Evolutionary conservation across 257 asterid genomes (phyloP), one percentile per base, ranked within the genome.

Genomic region (Voacanga thouarsii): DNA sequence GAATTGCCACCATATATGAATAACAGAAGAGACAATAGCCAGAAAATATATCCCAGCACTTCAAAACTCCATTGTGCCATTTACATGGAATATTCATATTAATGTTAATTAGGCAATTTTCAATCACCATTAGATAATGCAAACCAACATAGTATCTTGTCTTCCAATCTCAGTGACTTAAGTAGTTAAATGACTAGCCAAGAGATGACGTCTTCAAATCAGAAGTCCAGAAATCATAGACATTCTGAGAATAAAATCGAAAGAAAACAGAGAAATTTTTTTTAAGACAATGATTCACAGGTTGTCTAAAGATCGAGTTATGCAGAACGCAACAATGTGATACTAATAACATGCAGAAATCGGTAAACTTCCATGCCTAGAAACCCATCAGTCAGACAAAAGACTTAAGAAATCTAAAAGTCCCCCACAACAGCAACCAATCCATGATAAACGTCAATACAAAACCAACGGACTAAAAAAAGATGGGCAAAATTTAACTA

Each of bases 301-400:
- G 50, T 66, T 39, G 5, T 66, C 72, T 18, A 66, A 39, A 66
- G 72, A 66, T 66, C 28, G 39, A 21, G 1, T 66, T 66, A 8
- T 19, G n/a, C 50, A 66, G 23, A 9, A 41, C 73, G 41, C 53
- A 10, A 68, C 51, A 68, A 68, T 41, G 73, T 68, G 73, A 68
- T 41, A 68, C 53, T 68, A n/a, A 44, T 21, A 68, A 6, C 53
- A 21, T 19, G 43, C 51, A 61, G 12, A 61, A 30, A 61, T 16
- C 10, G 70, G 21, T 18, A 23, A 12, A 41, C 19, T n/a, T 60
- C 44, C 71, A 43, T 0, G 59, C 16, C 77, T 72, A 23, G 33
- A 44, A 75, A 6, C 72, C 64, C 55, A 45, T 63, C 64, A 50
- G 43, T 63, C 64, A 50, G 43, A 65, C 24, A 7, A 64, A 26